Evolutionary conservation across 1,284 basidiomycete genomes (phyloP).

Genomic region (Irpex lacteus): DNA sequence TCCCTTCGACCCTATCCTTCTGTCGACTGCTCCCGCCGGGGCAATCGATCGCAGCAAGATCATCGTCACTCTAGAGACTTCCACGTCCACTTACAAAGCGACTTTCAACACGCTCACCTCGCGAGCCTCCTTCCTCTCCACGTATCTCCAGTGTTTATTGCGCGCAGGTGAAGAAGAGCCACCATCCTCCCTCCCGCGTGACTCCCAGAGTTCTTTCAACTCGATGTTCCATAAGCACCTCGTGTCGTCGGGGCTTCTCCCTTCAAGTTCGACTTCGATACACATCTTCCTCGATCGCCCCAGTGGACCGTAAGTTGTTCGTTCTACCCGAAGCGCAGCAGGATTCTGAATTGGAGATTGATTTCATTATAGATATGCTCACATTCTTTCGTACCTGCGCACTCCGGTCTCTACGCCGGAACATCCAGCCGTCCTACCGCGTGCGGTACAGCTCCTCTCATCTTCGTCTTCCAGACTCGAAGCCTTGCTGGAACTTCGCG

Average conservation of each 20-base stretch:
- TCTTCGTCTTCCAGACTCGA: slow-evolving; percentile 52
- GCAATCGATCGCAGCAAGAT: slow-evolving; percentile 54
- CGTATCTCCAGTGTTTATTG: slow-evolving; percentile 52
- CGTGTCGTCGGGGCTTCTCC: slow-evolving; percentile 51
- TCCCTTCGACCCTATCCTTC: slow-evolving; percentile 61
- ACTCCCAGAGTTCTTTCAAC: slow-evolving; percentile 32
- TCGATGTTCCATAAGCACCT: slow-evolving; percentile 62
- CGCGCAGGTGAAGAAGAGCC: slow-evolving; percentile 43
- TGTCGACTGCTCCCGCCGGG: slow-evolving; percentile 53
- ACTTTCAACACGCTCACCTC: slow-evolving; percentile 64
- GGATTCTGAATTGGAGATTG: neutral
- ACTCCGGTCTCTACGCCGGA: slow-evolving; percentile 24
- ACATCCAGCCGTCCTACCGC: slow-evolving; percentile 48
- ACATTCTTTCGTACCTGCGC: slow-evolving; percentile 24
- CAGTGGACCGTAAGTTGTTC: slow-evolving; percentile 68
- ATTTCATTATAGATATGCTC: slow-evolving; percentile 5
- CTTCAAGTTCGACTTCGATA: slow-evolving; percentile 44
- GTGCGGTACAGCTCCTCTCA: slow-evolving; percentile 49
- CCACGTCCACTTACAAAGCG: slow-evolving; percentile 59
- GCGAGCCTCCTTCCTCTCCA: slow-evolving; percentile 61
- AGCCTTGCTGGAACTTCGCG: slow-evolving; percentile 65
- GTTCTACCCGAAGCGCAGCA: neutral
- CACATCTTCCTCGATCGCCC: slow-evolving; percentile 81
- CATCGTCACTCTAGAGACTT: slow-evolving; percentile 70
- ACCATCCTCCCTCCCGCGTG: slow-evolving; percentile 30